Evolutionary conservation across 805 yeast species (phyloP).

Genomic region (Saccharomyces cerevisiae): DNA sequence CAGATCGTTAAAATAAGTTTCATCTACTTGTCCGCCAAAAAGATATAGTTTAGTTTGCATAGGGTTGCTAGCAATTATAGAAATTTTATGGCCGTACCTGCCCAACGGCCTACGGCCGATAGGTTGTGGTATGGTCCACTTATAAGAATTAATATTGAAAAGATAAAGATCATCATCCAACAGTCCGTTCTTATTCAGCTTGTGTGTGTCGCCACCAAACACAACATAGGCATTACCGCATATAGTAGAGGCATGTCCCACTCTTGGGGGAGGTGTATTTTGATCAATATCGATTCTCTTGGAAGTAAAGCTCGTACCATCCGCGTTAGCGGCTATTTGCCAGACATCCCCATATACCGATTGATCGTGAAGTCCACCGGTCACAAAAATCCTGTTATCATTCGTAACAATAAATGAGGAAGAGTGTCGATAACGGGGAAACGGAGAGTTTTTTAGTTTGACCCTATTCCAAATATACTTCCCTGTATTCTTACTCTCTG

Average conservation of each 20-base stretch:
- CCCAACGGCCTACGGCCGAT: constrained; percentile 76
- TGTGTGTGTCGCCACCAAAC: constrained; percentile 93
- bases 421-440: constrained; percentile 91
- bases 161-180: constrained; percentile 87
- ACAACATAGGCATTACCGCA: constrained; percentile 93
- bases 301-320: constrained; percentile 35
- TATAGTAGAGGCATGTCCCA: constrained; percentile 86
- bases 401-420: constrained; percentile 70
- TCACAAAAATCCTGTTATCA: constrained; percentile 71
- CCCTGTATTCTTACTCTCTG: constrained; percentile 11
- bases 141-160: constrained; percentile 67
- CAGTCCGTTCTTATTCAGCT: constrained; percentile 63
- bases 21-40: constrained; percentile 93
- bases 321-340: constrained; percentile 50
- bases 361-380: constrained; percentile 92
- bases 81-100: constrained; percentile 87
- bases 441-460: constrained; percentile 66
- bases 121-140: constrained; percentile 75
- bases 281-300: constrained; percentile 59
- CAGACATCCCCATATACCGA: constrained; percentile 94
- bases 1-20: constrained; percentile 71
- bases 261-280: constrained; percentile 91
- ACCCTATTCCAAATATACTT: constrained; percentile 60
- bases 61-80: constrained; percentile 60
- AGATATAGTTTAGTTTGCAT: constrained; percentile 57